Conservation (phyloP, 2,329 filamentous ascomycete species). For the Fusarium concolor region DNA sequence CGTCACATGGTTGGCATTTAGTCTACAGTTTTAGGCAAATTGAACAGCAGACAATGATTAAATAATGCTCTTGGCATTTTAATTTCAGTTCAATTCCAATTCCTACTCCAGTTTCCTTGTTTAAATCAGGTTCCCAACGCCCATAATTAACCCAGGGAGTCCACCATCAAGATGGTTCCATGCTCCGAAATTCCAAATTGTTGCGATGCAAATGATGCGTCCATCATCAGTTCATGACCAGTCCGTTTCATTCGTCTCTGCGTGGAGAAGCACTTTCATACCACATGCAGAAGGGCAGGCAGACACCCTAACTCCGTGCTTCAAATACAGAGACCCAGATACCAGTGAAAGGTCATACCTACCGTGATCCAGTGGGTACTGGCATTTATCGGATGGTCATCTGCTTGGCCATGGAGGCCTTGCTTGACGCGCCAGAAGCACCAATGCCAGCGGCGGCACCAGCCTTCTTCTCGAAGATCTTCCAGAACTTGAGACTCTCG, state of each 20-base stretch:
- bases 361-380: conserved; percentile 53
- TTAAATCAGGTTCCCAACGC: conserved; percentile 18
- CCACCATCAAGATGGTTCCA: conserved; percentile 8
- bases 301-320: conserved; percentile 66
- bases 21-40: neutral
- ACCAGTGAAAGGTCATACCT: conserved; percentile 61
- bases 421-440: conserved; percentile 75
- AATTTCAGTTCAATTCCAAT: conserved; percentile 24
- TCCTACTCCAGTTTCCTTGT: neutral
- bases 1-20: neutral
- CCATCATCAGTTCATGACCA: conserved; percentile 45
- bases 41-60: neutral
- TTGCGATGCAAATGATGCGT: conserved; percentile 11
- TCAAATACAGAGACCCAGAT: conserved; percentile 59
- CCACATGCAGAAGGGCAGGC: conserved; percentile 59
- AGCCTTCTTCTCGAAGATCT: conserved; percentile 99
- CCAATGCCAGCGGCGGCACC: conserved; percentile 74
- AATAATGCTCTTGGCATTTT: conserved; percentile 33
- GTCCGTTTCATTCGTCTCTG: conserved; percentile 52
- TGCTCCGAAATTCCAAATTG: conserved; percentile 20
- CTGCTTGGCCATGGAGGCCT: conserved; percentile 90
- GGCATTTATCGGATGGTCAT: conserved; percentile 85
- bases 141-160: conserved; percentile 24
- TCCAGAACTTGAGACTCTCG: conserved; percentile 99
- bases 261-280: conserved; percentile 63